Percentiles rank a stretch among this genome's conserved stretches.
Conservation (phyloP, 2,329 filamentous ascomycete genomes). For the Thielaviopsis ethacetica region DNA sequence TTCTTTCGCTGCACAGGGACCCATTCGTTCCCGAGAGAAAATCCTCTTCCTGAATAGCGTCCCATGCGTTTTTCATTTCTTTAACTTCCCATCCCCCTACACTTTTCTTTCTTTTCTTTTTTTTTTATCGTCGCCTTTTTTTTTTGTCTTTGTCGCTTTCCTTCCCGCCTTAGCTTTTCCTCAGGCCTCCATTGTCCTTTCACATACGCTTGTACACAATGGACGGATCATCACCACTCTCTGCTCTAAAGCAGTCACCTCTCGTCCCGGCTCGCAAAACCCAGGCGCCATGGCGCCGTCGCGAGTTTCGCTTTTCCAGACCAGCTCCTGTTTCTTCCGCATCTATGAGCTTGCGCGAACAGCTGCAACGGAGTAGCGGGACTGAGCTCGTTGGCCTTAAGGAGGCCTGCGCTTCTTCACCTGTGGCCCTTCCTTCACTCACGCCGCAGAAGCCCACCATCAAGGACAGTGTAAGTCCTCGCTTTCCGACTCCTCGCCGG, state of each 20-base stretch:
- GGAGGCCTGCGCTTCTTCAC: conserved; percentile 68
- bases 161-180: neutral
- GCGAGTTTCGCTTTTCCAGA: conserved; percentile 33
- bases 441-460: conserved; percentile 95
- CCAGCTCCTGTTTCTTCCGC: conserved; percentile 39
- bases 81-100: too few species aligned
- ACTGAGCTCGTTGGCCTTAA: conserved; percentile 73
- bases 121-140: neutral
- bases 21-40: neutral
- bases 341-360: conserved; percentile 62
- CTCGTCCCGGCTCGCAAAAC: conserved; percentile 22
- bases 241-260: conserved; percentile 70
- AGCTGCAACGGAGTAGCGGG: conserved; percentile 36
- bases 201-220: conserved; percentile 30
- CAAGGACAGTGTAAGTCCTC: conserved; percentile 51
- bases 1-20: too few species aligned
- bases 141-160: neutral
- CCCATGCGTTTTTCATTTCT: conserved; percentile 5
- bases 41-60: neutral
- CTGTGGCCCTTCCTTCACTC: conserved; percentile 78
- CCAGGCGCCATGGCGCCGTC: conserved; percentile 35
- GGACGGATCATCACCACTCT: conserved; percentile 87
- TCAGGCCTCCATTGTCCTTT: neutral
- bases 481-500: conserved; percentile 26
- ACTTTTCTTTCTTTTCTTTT: neutral